These are phyloP conservation scores for Aspergillus ellipticus DNA, from an alignment of 495 filamentous ascomycete genomes.

Conservation along the genomic window DNA sequence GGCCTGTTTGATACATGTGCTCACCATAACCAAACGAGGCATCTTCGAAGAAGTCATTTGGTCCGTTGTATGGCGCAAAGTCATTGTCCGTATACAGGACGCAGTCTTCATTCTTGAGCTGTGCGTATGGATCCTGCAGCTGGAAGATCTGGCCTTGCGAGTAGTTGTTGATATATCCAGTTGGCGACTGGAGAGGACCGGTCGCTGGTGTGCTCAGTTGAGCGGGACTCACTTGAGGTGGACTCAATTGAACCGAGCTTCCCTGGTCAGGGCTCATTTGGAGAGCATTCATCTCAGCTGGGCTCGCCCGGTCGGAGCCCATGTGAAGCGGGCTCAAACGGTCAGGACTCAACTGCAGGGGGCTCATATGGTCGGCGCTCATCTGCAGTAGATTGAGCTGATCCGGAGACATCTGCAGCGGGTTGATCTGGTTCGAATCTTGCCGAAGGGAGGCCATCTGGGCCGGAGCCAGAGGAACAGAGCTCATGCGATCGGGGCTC, in stretches of 20 bases:
- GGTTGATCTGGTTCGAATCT: background rate
- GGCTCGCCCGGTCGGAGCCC: background rate
- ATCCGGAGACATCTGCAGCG: background rate
- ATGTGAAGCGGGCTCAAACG: background rate
- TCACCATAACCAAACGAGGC: background rate
- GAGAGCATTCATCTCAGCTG: background rate
- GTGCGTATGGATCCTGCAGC: background rate
- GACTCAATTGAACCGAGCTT: background rate
- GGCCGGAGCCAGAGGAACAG: background rate
- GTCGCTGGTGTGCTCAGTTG: background rate
- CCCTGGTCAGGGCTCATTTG: background rate
- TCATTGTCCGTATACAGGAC: conserved; percentile 2
- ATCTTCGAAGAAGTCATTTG: background rate
- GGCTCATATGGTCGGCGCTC: background rate
- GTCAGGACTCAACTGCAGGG: background rate
- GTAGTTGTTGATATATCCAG: background rate
- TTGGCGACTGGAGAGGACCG: background rate
- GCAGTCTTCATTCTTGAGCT: conserved; percentile 1
- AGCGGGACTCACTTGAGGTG: background rate
- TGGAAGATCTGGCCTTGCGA: conserved; percentile 2
- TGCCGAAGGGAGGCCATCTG: background rate
- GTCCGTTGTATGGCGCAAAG: background rate
- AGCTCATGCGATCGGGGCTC: background rate
- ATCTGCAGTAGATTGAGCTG: background rate
- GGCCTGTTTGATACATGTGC: background rate